Base-by-base conservation (phyloP, 1,139 yeast species). In the Sugiyamaella sp. region DNA sequence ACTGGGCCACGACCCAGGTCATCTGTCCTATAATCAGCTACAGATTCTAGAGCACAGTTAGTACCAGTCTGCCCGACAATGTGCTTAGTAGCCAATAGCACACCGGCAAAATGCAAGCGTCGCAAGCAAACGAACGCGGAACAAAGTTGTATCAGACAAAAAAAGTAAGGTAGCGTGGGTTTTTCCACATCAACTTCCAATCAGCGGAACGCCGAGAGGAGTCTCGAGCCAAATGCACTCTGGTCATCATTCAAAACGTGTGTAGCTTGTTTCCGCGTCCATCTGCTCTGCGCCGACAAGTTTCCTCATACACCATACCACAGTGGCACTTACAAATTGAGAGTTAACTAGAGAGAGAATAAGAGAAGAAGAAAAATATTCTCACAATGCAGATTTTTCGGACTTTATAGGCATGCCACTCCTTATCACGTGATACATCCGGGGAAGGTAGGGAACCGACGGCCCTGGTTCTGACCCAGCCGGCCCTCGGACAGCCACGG, bases 221-320 rank as follows among this genome's bases (percentile, higher is more conserved):
- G 88, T 85, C 93, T 86, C 93, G 95, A 86, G 95, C 93, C 95
- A 86, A 86, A 86, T 86, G 95, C 95, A 86, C 93, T 86, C 91
- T 73, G 71, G 85, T 85, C 91, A 85, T 85, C 91, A 85, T 80
- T 57, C 55, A 53, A 55, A 44, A 33, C 24, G 14, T n/a, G n/a
- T 22, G n/a, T 25, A 32, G 4, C 4, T 24, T 14, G 9, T 16
- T 24, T 20, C 24, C 27, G 12, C 9, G 14, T 17, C 21, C 45
- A 22, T 12, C 25, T n/a, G n/a, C n/a, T n/a, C n/a, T n/a, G n/a
- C n/a, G n/a, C n/a, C n/a, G n/a, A n/a, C n/a, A n/a, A n/a, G n/a
- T n/a, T n/a, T n/a, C n/a, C n/a, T n/a, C n/a, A n/a, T n/a, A n/a
- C n/a, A n/a, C n/a, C n/a, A n/a, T n/a, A n/a, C n/a, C n/a, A n/a